These are phyloP conservation scores for Alnus rubra DNA, from an alignment of 306 rosid genomes.

Conservation along the genomic window DNA sequence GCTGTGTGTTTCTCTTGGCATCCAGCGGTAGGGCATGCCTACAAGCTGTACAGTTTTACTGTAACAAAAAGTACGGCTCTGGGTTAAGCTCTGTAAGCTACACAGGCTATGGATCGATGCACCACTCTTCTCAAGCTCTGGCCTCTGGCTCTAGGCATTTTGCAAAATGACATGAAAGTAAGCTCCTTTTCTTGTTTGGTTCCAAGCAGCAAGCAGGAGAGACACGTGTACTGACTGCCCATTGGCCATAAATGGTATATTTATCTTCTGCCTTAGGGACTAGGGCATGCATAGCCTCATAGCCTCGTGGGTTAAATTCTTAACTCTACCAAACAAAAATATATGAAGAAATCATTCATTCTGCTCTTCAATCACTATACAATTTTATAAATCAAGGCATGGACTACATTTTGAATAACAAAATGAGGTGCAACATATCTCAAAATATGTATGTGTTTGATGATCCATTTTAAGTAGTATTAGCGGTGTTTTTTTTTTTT, in stretches of 20 bases:
- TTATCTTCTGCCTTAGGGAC: not conserved
- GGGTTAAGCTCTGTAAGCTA: not conserved
- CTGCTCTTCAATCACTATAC: no score
- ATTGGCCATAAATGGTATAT: constrained; percentile 22
- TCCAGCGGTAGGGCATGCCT: constrained; percentile 22
- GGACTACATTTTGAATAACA: no score
- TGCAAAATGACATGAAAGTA: constrained; percentile 12
- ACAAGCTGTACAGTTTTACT: constrained; percentile 30
- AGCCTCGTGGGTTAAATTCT: no score
- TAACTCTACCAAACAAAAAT: no score
- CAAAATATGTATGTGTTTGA: no score
- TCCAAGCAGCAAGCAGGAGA: not conserved
- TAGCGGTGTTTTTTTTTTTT: no score
- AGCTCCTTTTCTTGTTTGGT: not conserved
- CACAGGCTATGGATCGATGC: not conserved
- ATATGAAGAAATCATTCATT: no score
- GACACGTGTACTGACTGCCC: constrained; percentile 29
- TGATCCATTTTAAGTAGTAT: no score
- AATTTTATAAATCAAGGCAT: no score
- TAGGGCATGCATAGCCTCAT: not conserved
- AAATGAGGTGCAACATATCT: no score
- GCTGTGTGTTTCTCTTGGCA: constrained; percentile 26
- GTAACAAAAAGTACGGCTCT: constrained; percentile 12
- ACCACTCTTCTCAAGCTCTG: not conserved
- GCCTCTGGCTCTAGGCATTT: constrained; percentile 7